These are phyloP conservation scores for Phytophthora litchii DNA, from an alignment of 352 stramenopile species.

Conservation along the genomic window DNA sequence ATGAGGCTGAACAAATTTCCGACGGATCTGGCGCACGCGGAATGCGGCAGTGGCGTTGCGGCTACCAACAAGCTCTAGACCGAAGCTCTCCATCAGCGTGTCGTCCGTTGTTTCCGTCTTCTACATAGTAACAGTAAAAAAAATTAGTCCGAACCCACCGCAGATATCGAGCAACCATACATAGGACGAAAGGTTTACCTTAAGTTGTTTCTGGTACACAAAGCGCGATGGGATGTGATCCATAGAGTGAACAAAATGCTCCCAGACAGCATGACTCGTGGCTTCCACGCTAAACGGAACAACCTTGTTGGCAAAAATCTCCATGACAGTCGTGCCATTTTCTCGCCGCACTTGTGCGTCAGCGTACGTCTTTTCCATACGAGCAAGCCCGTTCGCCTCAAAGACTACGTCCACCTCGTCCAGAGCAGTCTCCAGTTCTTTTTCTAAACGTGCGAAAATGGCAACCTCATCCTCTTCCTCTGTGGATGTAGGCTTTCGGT, in stretches of 20 bases:
- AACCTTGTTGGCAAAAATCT: constrained; percentile 67
- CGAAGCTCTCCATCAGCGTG: constrained; percentile 61
- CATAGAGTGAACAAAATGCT: constrained; percentile 63
- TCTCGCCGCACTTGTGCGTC: constrained; percentile 56
- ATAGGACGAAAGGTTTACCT: constrained; percentile 28
- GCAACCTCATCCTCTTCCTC: constrained; percentile 48
- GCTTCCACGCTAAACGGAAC: constrained; percentile 54
- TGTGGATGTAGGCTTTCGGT: constrained; percentile 42
- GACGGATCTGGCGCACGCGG: constrained; percentile 56
- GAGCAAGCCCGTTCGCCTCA: constrained; percentile 51
- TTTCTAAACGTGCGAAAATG: constrained; percentile 56
- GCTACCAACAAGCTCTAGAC: constrained; percentile 53
- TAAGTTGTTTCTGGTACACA: constrained; percentile 58
- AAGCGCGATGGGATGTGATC: constrained; percentile 61
- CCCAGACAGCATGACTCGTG: constrained; percentile 51
- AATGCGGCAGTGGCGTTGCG: constrained; percentile 58
- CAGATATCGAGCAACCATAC: not conserved
- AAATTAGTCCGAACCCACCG: constrained; percentile 13
- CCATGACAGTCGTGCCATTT: constrained; percentile 48
- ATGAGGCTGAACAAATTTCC: constrained; percentile 55
- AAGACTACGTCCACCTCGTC: constrained; percentile 57
- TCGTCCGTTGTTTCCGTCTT: constrained; percentile 51
- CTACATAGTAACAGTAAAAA: constrained; percentile 33
- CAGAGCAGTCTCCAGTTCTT: constrained; percentile 45
- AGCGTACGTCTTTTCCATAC: constrained; percentile 55